Evolutionary conservation across 352 stramenopile species (phyloP).

Genomic region (Phytophthora meadii): DNA sequence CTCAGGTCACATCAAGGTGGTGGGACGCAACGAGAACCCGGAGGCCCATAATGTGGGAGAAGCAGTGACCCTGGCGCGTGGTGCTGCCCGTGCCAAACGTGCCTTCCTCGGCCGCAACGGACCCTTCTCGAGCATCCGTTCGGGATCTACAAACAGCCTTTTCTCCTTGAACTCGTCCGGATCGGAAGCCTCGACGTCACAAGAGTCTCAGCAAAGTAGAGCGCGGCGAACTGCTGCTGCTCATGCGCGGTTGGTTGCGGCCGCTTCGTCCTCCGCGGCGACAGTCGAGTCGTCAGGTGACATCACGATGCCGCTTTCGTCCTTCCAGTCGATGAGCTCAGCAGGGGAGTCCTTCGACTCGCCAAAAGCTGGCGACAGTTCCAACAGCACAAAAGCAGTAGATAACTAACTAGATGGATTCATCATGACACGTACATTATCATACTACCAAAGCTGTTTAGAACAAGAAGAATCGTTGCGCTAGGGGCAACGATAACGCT

Average conservation of each 20-base stretch:
- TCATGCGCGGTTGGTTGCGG: constrained; percentile 32
- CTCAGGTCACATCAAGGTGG: constrained; percentile 54
- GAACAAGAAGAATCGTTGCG: constrained; percentile 95
- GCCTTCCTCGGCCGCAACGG: constrained; percentile 56
- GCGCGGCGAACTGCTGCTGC: constrained; percentile 20
- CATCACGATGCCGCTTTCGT: constrained; percentile 30
- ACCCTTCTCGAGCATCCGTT: constrained; percentile 38
- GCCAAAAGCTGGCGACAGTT: constrained; percentile 27
- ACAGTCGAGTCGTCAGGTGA: constrained; percentile 36
- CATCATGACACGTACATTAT: constrained; percentile 30
- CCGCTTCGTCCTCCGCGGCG: constrained; percentile 31
- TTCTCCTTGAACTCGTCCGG: constrained; percentile 41
- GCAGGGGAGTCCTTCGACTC: constrained; percentile 31
- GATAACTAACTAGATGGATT: constrained; percentile 22
- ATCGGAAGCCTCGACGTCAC: constrained; percentile 23
- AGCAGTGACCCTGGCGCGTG: constrained; percentile 51
- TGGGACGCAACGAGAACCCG: constrained; percentile 74
- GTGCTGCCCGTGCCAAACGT: constrained; percentile 60
- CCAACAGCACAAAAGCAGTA: constrained; percentile 29
- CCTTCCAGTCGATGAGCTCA: constrained; percentile 37
- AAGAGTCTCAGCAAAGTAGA: constrained; percentile 16
- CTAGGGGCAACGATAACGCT: constrained; percentile 85
- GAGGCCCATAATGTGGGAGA: constrained; percentile 61
- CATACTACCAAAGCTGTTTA: constrained; percentile 39
- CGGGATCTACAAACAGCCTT: constrained; percentile 37